These are phyloP conservation scores for Chiua virens DNA, from an alignment of 768 basidiomycete species.

Conservation along the genomic window DNA sequence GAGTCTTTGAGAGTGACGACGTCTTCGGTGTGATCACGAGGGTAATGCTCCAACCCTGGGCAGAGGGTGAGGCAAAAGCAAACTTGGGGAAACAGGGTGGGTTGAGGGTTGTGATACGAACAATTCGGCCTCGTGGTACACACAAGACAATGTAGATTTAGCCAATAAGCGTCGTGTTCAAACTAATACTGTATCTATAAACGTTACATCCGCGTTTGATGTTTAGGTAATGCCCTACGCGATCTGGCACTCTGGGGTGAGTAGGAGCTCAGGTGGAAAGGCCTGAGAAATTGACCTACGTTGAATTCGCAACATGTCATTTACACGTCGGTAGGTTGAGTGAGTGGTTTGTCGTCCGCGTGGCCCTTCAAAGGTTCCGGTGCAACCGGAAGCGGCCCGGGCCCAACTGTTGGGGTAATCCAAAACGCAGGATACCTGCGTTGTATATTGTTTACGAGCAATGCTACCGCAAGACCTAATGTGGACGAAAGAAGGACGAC, in stretches of 20 bases:
- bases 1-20: constrained; percentile 1
- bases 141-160: not conserved
- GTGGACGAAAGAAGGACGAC: constrained; percentile 49
- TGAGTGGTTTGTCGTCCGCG: not conserved
- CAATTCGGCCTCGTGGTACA: constrained; percentile 14
- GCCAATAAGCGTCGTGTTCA: not conserved
- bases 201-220: not conserved
- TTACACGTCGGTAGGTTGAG: no score
- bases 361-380: not conserved
- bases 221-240: not conserved
- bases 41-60: constrained; percentile 26
- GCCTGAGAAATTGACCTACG: constrained; percentile 7
- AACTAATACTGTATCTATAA: not conserved
- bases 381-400: not conserved
- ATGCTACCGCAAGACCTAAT: constrained; percentile 44
- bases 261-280: not conserved
- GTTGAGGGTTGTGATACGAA: constrained; percentile 26
- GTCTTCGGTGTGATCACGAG: constrained; percentile 2
- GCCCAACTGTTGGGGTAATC: constrained; percentile 25
- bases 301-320: not conserved
- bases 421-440: constrained; percentile 47
- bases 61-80: constrained; percentile 22
- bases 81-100: constrained; percentile 18
- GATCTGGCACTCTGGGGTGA: constrained; percentile 1
- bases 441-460: constrained; percentile 53